Evolutionary conservation across 2,329 filamentous ascomycete genomes (phyloP).

Genomic region (Balansia obtecta): DNA sequence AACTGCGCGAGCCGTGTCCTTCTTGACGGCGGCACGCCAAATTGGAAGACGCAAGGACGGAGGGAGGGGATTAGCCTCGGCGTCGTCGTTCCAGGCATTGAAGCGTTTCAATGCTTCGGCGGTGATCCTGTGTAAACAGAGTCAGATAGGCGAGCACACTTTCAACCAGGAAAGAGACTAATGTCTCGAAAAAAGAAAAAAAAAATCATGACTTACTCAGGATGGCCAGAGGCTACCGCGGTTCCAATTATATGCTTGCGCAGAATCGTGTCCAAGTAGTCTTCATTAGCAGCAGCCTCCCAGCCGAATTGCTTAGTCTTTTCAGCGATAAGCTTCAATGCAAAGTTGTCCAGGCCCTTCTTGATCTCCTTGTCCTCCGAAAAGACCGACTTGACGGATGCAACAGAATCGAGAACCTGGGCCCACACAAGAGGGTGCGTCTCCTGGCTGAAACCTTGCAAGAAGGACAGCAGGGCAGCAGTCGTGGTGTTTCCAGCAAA

Average conservation of each 20-base stretch:
- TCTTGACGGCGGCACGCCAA: slow-evolving; percentile 65
- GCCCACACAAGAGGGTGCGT: slow-evolving; percentile 81
- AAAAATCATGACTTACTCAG: slow-evolving; percentile 41
- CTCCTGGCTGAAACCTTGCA: slow-evolving; percentile 75
- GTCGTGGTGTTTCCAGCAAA: slow-evolving; percentile 78
- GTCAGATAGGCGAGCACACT: neutral
- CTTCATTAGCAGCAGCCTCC: slow-evolving; percentile 66
- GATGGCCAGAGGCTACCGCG: slow-evolving; percentile 66
- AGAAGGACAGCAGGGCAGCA: slow-evolving; percentile 66
- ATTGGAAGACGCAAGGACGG: slow-evolving; percentile 71
- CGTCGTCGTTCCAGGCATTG: slow-evolving; percentile 61
- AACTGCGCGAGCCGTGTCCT: slow-evolving; percentile 55
- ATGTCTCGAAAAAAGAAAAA: neutral
- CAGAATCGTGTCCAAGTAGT: slow-evolving; percentile 70
- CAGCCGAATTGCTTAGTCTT: slow-evolving; percentile 74
- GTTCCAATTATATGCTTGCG: slow-evolving; percentile 68
- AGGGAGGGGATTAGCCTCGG: slow-evolving; percentile 57
- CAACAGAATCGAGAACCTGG: slow-evolving; percentile 67
- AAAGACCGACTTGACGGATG: slow-evolving; percentile 74
- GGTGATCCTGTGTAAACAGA: slow-evolving; percentile 37
- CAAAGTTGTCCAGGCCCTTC: slow-evolving; percentile 64
- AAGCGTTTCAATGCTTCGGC: slow-evolving; percentile 70
- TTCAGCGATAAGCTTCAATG: slow-evolving; percentile 60
- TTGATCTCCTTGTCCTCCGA: slow-evolving; percentile 60
- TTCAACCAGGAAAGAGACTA: too few relatives aligned